Base-by-base conservation (phyloP, 176 grass and related monocot species). In the Calamus simplicifolius region DNA sequence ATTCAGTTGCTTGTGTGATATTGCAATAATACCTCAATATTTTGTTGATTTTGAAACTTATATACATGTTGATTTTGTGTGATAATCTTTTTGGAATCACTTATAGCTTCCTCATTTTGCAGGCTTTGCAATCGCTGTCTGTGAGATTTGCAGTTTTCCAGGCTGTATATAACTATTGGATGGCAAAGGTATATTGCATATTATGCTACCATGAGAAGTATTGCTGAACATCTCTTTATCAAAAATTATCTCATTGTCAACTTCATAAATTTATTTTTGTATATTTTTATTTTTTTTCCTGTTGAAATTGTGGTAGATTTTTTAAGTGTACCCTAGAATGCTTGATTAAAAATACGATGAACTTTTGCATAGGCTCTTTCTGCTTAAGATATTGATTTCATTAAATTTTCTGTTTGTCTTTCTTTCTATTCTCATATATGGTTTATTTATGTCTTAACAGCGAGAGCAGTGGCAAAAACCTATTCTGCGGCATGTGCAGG, bases 81-180 rank as follows among this genome's bases (percentile, higher is more conserved):
- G 58, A 21, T 57, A n/a, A 63, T 54, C 59, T 14, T 69, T 50
- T 31, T 69, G 28, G 29, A 26, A 77, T 53, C 51, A 16, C 58
- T 89, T 57, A 31, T 31, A 31, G 30, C 30, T 21, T 27, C 71
- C 25, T 63, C 0, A 73, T 21, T 59, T 69, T 62, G 30, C 82
- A 98, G 93, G 84, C 84, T 75, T 80, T 92, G 72, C 84, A 88
- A 52, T 85, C 81, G 50, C 63, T 83, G 27, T 85, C 84, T 69
- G 75, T 92, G 66, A 66, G 81, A 30, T 74, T 80, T 71, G 72
- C 70, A 4, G 49, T 92, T 78, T 80, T 85, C 65, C 84, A 92
- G 31, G 81, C 84, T 75, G 78, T 98, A 88, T 98, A 88, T 88
- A 88, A 75, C 63, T 91, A 82, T 67, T 97, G 93, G 93, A 92